Evolutionary conservation across 768 basidiomycete species (phyloP).

Genomic region (Lentinula aciculospora): DNA sequence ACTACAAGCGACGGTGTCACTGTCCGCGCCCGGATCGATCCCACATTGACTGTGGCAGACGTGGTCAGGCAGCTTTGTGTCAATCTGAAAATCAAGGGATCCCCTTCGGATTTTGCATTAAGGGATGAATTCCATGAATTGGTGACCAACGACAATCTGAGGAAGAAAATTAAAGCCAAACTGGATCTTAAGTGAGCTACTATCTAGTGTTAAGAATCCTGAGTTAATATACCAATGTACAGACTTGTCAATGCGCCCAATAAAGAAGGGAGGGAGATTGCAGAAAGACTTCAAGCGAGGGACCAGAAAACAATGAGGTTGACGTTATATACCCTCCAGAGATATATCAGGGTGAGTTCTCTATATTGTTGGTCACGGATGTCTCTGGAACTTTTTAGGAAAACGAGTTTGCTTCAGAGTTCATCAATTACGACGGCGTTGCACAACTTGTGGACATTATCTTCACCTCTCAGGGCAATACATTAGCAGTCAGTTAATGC

Average conservation of each 20-base stretch:
- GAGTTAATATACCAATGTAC: neutral
- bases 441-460: slow-evolving; percentile 68
- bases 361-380: neutral
- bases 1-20: slow-evolving; percentile 69
- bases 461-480: slow-evolving; percentile 66
- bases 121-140: slow-evolving; percentile 80
- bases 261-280: slow-evolving; percentile 73
- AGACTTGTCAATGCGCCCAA: slow-evolving; percentile 79
- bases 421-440: slow-evolving; percentile 69
- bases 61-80: slow-evolving; percentile 79
- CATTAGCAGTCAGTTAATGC: slow-evolving; percentile 59
- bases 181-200: slow-evolving; percentile 65
- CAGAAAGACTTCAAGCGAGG: slow-evolving; percentile 56
- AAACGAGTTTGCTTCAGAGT: slow-evolving; percentile 77
- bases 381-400: slow-evolving; percentile 41
- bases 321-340: slow-evolving; percentile 74
- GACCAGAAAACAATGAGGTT: slow-evolving; percentile 60
- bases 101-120: slow-evolving; percentile 67
- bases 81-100: slow-evolving; percentile 74
- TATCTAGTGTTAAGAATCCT: neutral
- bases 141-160: slow-evolving; percentile 83
- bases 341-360: slow-evolving; percentile 61
- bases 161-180: slow-evolving; percentile 75
- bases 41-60: slow-evolving; percentile 76
- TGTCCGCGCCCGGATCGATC: slow-evolving; percentile 82